A percentile compares a stretch with the other conserved stretches of the same genome.
These are phyloP conservation scores for Coniochaeta hoffmannii DNA, from an alignment of 2,329 filamentous ascomycete species.

Conservation along the genomic window DNA sequence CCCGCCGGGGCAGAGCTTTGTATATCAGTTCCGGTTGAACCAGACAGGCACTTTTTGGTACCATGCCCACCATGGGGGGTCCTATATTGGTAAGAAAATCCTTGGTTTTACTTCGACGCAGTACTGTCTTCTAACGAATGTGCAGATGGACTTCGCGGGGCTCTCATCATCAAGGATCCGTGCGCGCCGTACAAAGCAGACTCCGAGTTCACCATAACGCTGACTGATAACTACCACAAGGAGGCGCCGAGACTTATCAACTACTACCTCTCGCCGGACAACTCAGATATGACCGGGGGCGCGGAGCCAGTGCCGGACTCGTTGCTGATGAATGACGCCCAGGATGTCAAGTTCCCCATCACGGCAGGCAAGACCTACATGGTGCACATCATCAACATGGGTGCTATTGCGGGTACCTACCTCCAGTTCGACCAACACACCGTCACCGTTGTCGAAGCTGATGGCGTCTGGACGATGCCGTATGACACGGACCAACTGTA, in stretches of 20 bases:
- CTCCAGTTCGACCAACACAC: conserved; percentile 60
- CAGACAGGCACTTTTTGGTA: conserved; percentile 69
- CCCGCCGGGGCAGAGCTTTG: conserved; percentile 52
- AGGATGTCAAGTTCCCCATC: conserved; percentile 49
- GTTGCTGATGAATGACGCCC: conserved; percentile 63
- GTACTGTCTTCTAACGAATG: conserved; percentile 37
- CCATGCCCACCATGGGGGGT: conserved; percentile 57
- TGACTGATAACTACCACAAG: conserved; percentile 64
- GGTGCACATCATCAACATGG: conserved; percentile 64
- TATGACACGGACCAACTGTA: conserved; percentile 56
- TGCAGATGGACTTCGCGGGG: conserved; percentile 60
- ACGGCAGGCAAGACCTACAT: conserved; percentile 63
- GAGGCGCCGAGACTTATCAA: conserved; percentile 38
- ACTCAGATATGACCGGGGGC: conserved; percentile 34
- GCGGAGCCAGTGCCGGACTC: conserved; percentile 60
- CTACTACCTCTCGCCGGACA: conserved; percentile 40
- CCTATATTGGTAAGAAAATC: not conserved
- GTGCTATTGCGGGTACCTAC: conserved; percentile 61
- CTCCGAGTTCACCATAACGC: conserved; percentile 53
- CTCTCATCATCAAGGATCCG: conserved; percentile 57
- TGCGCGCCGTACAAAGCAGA: conserved; percentile 49
- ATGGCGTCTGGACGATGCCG: conserved; percentile 59
- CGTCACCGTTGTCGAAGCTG: conserved; percentile 63
- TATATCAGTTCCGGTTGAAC: conserved; percentile 53
- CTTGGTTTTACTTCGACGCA: not conserved